phyloP scores from a whole-genome alignment of 163 green algal genomes.

The Chlorella variabilis region DNA sequence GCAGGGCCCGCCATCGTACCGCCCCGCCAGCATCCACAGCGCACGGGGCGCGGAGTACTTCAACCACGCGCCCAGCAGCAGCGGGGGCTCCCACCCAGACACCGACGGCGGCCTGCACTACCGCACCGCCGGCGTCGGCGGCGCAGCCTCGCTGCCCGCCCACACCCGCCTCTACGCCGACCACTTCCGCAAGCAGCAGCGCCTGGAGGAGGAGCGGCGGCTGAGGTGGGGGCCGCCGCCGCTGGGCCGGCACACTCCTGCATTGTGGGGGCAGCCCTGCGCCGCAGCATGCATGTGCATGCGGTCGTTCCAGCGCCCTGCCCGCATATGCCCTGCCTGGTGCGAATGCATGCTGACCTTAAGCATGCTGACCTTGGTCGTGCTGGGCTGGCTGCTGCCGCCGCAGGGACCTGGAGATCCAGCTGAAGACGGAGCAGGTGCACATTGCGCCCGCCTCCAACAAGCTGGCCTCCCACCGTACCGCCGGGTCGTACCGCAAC shows the following conservation, averaged over 20 bases:
- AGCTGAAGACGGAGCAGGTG: slow-evolving; percentile 45
- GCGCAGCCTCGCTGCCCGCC: not conserved
- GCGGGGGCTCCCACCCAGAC: not conserved
- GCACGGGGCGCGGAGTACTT: slow-evolving; percentile 10
- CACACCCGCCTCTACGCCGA: slow-evolving; percentile 49
- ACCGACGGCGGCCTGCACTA: not conserved
- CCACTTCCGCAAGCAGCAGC: slow-evolving; percentile 48
- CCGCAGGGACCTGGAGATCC: slow-evolving; percentile 49
- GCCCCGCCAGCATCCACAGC: slow-evolving; percentile 15
- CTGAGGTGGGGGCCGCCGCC: slow-evolving; percentile 5
- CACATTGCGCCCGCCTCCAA: slow-evolving; percentile 34
- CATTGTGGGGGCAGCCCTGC: too few relatives aligned
- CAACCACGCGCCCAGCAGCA: not conserved
- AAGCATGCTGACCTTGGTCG: too few relatives aligned
- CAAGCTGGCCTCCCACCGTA: slow-evolving; percentile 42
- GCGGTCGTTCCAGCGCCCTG: too few relatives aligned
- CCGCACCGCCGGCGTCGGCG: not conserved
- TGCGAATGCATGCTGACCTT: too few relatives aligned
- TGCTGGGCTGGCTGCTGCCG: too few relatives aligned
- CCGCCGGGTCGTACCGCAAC: slow-evolving; percentile 35
- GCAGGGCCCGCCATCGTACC: slow-evolving; percentile 7
- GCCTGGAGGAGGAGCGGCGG: slow-evolving; percentile 42
- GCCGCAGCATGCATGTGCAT: not conserved
- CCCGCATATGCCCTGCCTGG: not conserved
- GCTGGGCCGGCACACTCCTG: too few relatives aligned